Conservation (phyloP, 768 basidiomycete genomes). For the Leccinum uliginosum region DNA sequence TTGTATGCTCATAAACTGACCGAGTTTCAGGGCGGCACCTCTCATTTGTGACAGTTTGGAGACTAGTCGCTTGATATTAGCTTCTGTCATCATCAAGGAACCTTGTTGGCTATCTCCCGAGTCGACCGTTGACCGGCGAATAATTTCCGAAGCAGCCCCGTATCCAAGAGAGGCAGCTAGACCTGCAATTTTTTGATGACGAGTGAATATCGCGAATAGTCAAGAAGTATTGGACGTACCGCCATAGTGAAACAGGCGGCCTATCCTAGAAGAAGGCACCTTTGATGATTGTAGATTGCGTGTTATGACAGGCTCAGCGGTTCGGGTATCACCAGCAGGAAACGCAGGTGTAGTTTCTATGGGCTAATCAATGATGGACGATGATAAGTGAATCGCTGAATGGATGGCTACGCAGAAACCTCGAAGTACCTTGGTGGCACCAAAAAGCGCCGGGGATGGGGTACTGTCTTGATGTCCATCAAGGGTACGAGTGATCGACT, state of each 20-base stretch:
- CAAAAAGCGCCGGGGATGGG: background rate
- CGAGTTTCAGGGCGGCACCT: conserved; percentile 93
- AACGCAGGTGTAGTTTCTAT: background rate
- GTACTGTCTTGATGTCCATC: background rate
- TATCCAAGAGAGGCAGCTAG: conserved; percentile 86
- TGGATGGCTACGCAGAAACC: background rate
- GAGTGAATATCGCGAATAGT: background rate
- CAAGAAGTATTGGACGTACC: conserved; percentile 40
- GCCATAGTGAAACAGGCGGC: conserved; percentile 91
- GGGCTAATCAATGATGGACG: conserved; percentile 3
- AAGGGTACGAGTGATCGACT: background rate
- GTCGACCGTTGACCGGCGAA: conserved; percentile 59
- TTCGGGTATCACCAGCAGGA: background rate
- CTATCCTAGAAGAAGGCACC: conserved; percentile 87
- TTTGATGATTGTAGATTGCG: conserved; percentile 72
- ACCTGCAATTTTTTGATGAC: conserved; percentile 43
- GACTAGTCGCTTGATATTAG: conserved; percentile 85
- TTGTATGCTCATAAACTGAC: conserved; percentile 98
- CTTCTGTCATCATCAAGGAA: conserved; percentile 83
- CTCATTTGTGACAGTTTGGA: conserved; percentile 93
- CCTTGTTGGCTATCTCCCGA: conserved; percentile 32
- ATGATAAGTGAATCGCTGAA: background rate
- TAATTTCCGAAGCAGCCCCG: conserved; percentile 83
- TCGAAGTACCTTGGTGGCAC: background rate
- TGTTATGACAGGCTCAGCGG: background rate